A percentile compares a stretch with the other conserved stretches of the same genome.
These are phyloP conservation scores for Cladophialophora yegresii DNA, from an alignment of 2,329 filamentous ascomycete genomes.

Conservation along the genomic window DNA sequence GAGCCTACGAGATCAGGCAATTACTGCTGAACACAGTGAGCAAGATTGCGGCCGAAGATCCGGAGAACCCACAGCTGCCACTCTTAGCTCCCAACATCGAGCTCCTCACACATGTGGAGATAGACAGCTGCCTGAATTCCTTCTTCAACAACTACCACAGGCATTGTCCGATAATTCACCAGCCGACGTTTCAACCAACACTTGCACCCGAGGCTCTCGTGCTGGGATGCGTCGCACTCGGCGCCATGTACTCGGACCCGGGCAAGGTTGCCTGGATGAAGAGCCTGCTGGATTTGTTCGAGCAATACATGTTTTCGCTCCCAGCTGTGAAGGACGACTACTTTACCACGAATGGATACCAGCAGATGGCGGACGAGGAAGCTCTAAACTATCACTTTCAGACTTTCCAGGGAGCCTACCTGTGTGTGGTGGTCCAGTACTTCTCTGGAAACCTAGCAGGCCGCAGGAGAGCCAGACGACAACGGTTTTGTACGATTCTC, in stretches of 20 bases:
- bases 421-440: slow-evolving; percentile 48
- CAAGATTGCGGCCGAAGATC: slow-evolving; percentile 18
- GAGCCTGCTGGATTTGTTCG: slow-evolving; percentile 40
- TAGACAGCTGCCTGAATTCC: slow-evolving; percentile 37
- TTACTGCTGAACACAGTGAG: slow-evolving; percentile 19
- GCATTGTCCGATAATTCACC: slow-evolving; percentile 49
- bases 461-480: slow-evolving; percentile 49
- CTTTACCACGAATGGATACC: slow-evolving; percentile 44
- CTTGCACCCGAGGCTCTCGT: slow-evolving; percentile 45
- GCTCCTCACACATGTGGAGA: slow-evolving; percentile 40
- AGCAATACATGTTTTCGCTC: slow-evolving; percentile 39
- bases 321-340: slow-evolving; percentile 42
- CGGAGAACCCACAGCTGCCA: slow-evolving; percentile 18
- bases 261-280: slow-evolving; percentile 28
- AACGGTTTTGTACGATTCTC: slow-evolving; percentile 46
- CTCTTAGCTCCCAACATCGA: slow-evolving; percentile 21
- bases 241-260: slow-evolving; percentile 48
- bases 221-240: slow-evolving; percentile 47
- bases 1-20: slow-evolving; percentile 29
- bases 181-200: slow-evolving; percentile 46
- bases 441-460: slow-evolving; percentile 47
- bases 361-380: slow-evolving; percentile 33
- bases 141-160: slow-evolving; percentile 52
- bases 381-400: slow-evolving; percentile 44
- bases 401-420: slow-evolving; percentile 47